These are phyloP conservation scores for Urochloa ruziziensis DNA, from an alignment of 176 grass and related monocot genomes.

Conservation along the genomic window DNA sequence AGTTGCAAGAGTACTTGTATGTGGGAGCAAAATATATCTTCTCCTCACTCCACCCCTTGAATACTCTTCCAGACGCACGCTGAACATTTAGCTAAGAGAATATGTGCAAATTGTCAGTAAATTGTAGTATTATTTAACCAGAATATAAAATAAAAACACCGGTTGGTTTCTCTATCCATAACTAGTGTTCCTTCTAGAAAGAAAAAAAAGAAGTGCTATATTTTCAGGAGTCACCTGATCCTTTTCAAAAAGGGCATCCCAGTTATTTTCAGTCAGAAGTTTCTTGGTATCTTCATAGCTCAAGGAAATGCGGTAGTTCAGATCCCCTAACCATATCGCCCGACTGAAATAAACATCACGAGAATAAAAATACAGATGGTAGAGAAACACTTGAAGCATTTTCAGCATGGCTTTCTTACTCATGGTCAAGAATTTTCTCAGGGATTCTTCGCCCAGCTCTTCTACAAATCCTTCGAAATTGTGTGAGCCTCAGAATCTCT, in stretches of 20 bases:
- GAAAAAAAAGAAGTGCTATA: not conserved
- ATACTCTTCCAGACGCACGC: slow-evolving; percentile 63
- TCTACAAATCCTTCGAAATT: slow-evolving; percentile 80
- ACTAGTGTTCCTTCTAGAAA: slow-evolving; percentile 8
- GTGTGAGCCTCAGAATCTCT: slow-evolving; percentile 75
- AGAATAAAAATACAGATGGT: slow-evolving; percentile 8
- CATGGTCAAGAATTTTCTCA: slow-evolving; percentile 87
- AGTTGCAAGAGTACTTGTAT: slow-evolving; percentile 88
- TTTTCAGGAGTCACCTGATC: slow-evolving; percentile 68
- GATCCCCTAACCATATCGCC: slow-evolving; percentile 80
- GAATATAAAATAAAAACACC: not conserved
- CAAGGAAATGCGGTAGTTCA: slow-evolving; percentile 93
- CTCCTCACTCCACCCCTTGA: slow-evolving; percentile 86
- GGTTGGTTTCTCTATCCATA: not conserved
- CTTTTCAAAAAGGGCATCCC: slow-evolving; percentile 87
- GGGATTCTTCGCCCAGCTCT: slow-evolving; percentile 62
- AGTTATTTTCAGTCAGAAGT: slow-evolving; percentile 74
- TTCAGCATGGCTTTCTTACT: slow-evolving; percentile 52
- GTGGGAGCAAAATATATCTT: slow-evolving; percentile 95
- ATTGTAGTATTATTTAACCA: not conserved
- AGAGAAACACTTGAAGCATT: not conserved
- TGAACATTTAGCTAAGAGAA: slow-evolving; percentile 78
- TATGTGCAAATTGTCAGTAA: not conserved
- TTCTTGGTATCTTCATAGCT: slow-evolving; percentile 76
- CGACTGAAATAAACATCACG: slow-evolving; percentile 45